Percentiles rank a stretch among this genome's conserved stretches.
Conservation (phyloP, 768 basidiomycete genomes). For the Macrolepiota fuliginosa region DNA sequence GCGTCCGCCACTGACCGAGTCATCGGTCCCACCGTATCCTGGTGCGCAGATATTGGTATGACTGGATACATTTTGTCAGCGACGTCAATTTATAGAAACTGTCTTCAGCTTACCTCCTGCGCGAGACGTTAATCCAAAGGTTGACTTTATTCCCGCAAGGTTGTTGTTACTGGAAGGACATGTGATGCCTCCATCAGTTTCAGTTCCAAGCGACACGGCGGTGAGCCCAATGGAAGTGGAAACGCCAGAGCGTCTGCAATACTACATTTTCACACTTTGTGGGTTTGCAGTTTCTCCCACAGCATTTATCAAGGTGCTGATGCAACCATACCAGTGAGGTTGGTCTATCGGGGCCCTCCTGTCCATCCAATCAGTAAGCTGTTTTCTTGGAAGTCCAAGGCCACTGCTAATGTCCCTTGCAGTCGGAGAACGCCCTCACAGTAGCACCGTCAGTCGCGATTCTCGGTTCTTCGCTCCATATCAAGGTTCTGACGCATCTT, state of each 20-base stretch:
- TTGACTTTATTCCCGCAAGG: slow-evolving; percentile 58
- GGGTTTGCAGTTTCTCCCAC: not conserved
- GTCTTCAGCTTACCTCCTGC: slow-evolving; percentile 43
- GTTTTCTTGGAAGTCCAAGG: not conserved
- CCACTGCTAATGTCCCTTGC: not conserved
- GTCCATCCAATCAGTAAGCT: not conserved
- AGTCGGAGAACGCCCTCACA: not conserved
- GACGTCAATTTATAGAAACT: not conserved
- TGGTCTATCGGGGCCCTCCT: not conserved
- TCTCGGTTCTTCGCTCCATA: too few species aligned
- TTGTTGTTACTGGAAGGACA: slow-evolving; percentile 54
- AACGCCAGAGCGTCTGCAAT: slow-evolving; percentile 40
- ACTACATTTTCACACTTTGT: not conserved
- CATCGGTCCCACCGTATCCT: slow-evolving; percentile 61
- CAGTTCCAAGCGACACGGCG: slow-evolving; percentile 45
- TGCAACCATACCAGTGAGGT: not conserved
- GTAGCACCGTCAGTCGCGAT: not conserved
- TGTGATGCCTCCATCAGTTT: slow-evolving; percentile 55
- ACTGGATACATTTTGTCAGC: slow-evolving; percentile 30
- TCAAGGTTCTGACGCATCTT: too few species aligned
- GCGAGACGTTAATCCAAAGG: slow-evolving; percentile 55
- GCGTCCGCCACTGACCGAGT: slow-evolving; percentile 52
- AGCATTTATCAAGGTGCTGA: not conserved
- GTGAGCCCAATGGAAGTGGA: slow-evolving; percentile 49
- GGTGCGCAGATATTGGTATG: slow-evolving; percentile 53